Percentiles rank a stretch among this genome's conserved stretches.
Conservation (phyloP, 768 basidiomycete species). For the Russula sp. region DNA sequence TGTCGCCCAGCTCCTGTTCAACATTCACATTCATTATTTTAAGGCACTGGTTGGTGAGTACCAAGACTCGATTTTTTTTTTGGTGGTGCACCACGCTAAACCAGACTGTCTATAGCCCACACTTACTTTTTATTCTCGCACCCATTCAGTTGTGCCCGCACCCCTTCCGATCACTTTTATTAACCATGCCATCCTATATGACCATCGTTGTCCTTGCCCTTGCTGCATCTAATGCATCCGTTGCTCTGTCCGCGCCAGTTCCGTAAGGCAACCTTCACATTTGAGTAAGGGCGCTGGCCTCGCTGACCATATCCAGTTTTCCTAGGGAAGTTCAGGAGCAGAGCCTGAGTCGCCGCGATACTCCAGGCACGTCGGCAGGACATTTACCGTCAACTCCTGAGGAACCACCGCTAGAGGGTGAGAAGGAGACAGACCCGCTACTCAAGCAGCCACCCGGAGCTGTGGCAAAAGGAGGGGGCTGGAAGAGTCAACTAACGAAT, state of each 20-base stretch:
- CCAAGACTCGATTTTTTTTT: neutral
- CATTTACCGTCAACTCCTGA: no score
- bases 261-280: neutral
- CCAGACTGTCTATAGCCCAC: neutral
- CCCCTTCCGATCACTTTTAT: neutral
- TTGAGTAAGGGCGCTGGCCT: neutral
- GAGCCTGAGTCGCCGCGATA: neutral
- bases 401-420: no score
- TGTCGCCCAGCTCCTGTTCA: conserved; percentile 7
- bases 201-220: conserved; percentile 8
- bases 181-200: conserved; percentile 4
- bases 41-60: conserved; percentile 23
- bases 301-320: neutral
- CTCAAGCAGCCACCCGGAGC: no score
- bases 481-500: no score
- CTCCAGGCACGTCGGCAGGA: no score
- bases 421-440: no score
- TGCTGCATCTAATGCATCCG: conserved; percentile 1
- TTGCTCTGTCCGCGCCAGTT: conserved; percentile 2
- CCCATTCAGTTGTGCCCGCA: neutral
- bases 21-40: neutral
- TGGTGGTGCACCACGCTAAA: neutral
- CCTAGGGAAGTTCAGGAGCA: neutral
- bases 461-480: no score
- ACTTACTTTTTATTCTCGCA: neutral